A percentile compares a stretch with the other conserved stretches of the same genome.
Evolutionary conservation across 805 yeast species (phyloP).

Genomic region (Jamesozyma rosinii): DNA sequence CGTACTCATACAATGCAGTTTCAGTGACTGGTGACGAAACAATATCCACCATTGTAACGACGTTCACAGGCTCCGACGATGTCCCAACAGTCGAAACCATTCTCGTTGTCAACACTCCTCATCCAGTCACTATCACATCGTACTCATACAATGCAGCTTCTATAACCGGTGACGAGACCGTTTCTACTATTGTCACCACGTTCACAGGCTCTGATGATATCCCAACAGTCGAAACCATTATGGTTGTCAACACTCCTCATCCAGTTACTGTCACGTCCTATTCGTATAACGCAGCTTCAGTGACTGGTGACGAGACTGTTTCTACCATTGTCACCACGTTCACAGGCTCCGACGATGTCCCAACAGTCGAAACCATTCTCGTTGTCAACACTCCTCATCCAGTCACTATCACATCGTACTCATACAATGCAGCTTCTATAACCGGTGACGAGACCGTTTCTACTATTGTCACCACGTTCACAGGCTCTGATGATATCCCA

Average conservation of each 20-base stretch:
- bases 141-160: too few relatives aligned
- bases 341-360: neutral
- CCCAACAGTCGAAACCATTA: too few relatives aligned
- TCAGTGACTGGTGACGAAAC: neutral
- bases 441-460: neutral
- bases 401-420: too few relatives aligned
- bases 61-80: neutral
- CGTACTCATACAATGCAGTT: too few relatives aligned
- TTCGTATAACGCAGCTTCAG: neutral
- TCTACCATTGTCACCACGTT: neutral
- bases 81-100: neutral
- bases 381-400: neutral
- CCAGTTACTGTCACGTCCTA: too few relatives aligned
- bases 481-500: too few relatives aligned
- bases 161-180: neutral
- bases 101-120: neutral
- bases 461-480: neutral
- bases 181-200: neutral
- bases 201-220: neutral
- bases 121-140: too few relatives aligned
- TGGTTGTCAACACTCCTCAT: too few relatives aligned
- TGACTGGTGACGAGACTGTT: neutral
- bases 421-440: too few relatives aligned
- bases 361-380: neutral
- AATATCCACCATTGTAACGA: neutral